Conservation (phyloP, 2,329 filamentous ascomycete genomes). For the Fusarium sp. region DNA sequence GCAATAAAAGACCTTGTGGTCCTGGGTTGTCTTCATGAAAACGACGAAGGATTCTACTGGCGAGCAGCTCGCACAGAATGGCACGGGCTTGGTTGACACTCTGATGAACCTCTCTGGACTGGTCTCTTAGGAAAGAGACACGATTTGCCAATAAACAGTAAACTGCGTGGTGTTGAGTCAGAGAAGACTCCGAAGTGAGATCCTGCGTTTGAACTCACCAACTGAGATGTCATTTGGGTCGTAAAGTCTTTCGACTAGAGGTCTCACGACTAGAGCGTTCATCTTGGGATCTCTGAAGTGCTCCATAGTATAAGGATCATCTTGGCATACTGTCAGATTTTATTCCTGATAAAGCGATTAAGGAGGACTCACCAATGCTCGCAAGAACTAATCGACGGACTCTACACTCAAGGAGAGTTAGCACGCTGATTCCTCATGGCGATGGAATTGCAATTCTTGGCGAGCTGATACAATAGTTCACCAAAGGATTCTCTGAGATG, state of each 20-base stretch:
- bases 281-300: conserved; percentile 75
- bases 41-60: conserved; percentile 72
- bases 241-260: conserved; percentile 75
- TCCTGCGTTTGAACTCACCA: conserved; percentile 52
- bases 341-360: neutral
- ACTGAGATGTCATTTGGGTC: conserved; percentile 72
- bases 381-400: conserved; percentile 45
- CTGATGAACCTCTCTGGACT: conserved; percentile 73
- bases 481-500: neutral
- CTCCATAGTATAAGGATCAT: conserved; percentile 62
- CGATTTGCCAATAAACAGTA: conserved; percentile 79
- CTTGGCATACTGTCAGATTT: conserved; percentile 38
- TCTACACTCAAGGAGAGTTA: conserved; percentile 43
- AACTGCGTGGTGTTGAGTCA: conserved; percentile 54
- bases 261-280: conserved; percentile 73
- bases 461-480: conserved; percentile 1
- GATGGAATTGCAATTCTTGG: neutral
- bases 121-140: conserved; percentile 75
- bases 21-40: conserved; percentile 76
- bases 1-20: conserved; percentile 69
- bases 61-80: conserved; percentile 75
- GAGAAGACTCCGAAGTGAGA: neutral
- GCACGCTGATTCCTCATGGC: conserved; percentile 19
- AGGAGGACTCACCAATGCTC: conserved; percentile 38
- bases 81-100: conserved; percentile 76